Evolutionary conservation across 1,284 basidiomycete genomes (phyloP).

Genomic region (Boletus subluridellus): DNA sequence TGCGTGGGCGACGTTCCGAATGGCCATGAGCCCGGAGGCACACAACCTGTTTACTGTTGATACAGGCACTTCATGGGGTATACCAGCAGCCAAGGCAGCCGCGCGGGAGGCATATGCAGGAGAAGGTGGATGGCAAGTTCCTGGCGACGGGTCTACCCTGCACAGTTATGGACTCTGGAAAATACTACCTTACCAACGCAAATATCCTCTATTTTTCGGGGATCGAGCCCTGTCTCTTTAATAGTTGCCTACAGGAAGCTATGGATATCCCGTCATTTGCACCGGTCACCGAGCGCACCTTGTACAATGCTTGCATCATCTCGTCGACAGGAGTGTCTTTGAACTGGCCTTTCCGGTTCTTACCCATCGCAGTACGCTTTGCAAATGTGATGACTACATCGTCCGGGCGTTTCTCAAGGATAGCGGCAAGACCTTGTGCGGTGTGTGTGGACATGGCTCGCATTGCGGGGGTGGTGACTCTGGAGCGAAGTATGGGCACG

Average conservation of each 20-base stretch:
- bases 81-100: slow-evolving; percentile 77
- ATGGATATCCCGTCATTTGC: background rate
- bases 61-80: slow-evolving; percentile 73
- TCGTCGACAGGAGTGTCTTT: slow-evolving; percentile 76
- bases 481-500: slow-evolving; percentile 11
- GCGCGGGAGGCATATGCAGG: slow-evolving; percentile 76
- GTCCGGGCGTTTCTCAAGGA: slow-evolving; percentile 67
- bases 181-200: slow-evolving; percentile 59
- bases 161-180: background rate
- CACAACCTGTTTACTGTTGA: slow-evolving; percentile 82
- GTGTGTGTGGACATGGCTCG: slow-evolving; percentile 42
- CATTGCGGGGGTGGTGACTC: background rate
- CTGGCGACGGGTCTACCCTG: slow-evolving; percentile 35
- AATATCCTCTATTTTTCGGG: slow-evolving; percentile 71
- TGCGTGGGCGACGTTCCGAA: slow-evolving; percentile 74
- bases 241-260: slow-evolving; percentile 41
- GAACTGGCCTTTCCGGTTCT: slow-evolving; percentile 74
- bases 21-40: slow-evolving; percentile 83
- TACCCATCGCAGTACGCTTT: slow-evolving; percentile 75
- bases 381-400: slow-evolving; percentile 87
- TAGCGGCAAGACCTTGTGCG: slow-evolving; percentile 42
- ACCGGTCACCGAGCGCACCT: slow-evolving; percentile 39
- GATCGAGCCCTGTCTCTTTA: slow-evolving; percentile 48
- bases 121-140: slow-evolving; percentile 82
- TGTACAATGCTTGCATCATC: slow-evolving; percentile 65